Conservation (phyloP, 2,329 filamentous ascomycete species). For the Stachybotrys chlorohalonatus region DNA sequence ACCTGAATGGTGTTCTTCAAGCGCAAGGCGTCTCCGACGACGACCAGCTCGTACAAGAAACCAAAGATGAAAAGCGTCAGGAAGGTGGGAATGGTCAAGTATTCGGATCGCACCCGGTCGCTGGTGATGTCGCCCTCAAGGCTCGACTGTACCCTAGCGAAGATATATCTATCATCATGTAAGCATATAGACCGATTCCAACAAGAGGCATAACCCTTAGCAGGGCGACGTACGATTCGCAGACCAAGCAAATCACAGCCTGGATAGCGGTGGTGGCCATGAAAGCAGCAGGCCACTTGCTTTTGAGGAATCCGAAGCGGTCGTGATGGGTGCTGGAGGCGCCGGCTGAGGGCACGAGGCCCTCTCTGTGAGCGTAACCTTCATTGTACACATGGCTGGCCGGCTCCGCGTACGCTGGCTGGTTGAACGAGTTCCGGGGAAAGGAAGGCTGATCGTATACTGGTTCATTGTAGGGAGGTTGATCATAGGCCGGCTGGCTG, state of each 20-base stretch:
- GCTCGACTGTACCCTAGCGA: slow-evolving; percentile 71
- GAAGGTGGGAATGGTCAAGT: slow-evolving; percentile 82
- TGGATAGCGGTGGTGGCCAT: slow-evolving; percentile 66
- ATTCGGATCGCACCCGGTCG: slow-evolving; percentile 36
- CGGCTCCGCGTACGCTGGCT: slow-evolving; percentile 18
- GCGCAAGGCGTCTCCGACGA: slow-evolving; percentile 88
- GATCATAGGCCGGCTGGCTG: slow-evolving; percentile 9
- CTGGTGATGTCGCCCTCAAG: slow-evolving; percentile 33
- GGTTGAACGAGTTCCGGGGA: slow-evolving; percentile 12
- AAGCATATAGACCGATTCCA: too few relatives aligned
- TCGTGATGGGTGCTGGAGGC: slow-evolving; percentile 20
- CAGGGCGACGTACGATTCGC: slow-evolving; percentile 65
- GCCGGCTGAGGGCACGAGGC: slow-evolving; percentile 21
- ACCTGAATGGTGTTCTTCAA: slow-evolving; percentile 98
- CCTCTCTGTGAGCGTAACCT: slow-evolving; percentile 28
- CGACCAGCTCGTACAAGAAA: slow-evolving; percentile 81
- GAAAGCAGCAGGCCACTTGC: slow-evolving; percentile 84
- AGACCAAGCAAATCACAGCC: slow-evolving; percentile 67
- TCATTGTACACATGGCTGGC: slow-evolving; percentile 20
- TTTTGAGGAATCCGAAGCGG: slow-evolving; percentile 65
- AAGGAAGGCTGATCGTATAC: slow-evolving; percentile 15
- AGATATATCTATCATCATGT: slow-evolving; percentile 61
- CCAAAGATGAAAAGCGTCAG: slow-evolving; percentile 95
- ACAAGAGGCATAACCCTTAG: not conserved
- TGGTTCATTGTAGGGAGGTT: slow-evolving; percentile 16